Percentiles rank a stretch among this genome's conserved stretches.
Conservation (phyloP, 768 basidiomycete genomes). For the Pholiota molesta region DNA sequence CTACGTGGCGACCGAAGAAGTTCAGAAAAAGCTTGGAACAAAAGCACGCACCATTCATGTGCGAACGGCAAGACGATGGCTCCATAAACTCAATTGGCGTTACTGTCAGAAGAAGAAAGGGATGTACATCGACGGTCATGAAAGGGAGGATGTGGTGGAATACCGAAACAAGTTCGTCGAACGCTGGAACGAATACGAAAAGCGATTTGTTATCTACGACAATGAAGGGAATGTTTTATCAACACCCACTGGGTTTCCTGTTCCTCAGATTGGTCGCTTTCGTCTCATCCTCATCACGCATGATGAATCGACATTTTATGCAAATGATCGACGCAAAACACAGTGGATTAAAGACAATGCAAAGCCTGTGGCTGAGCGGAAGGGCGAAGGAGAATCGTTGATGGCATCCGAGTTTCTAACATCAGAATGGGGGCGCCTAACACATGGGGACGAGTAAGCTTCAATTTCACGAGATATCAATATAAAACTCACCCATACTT, state of each 20-base stretch:
- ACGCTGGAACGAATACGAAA: conserved; percentile 29
- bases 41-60: conserved; percentile 18
- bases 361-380: conserved; percentile 28
- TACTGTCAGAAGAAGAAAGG: conserved; percentile 32
- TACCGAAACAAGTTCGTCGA: conserved; percentile 31
- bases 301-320: conserved; percentile 43
- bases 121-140: conserved; percentile 42
- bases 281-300: conserved; percentile 30
- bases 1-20: conserved; percentile 26
- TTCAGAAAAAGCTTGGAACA: conserved; percentile 24
- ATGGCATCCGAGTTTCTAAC: conserved; percentile 40
- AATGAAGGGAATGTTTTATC: conserved; percentile 26
- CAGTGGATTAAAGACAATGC: conserved; percentile 26
- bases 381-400: conserved; percentile 39
- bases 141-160: conserved; percentile 36
- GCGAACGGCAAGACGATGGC: conserved; percentile 32
- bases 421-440: conserved; percentile 31
- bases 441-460: conserved; percentile 22
- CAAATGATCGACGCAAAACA: conserved; percentile 31
- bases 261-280: conserved; percentile 17
- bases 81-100: conserved; percentile 34
- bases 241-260: conserved; percentile 22
- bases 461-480: background rate
- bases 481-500: conserved; percentile 5
- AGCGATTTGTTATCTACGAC: conserved; percentile 24